Evolutionary conservation across 2,329 filamentous ascomycete genomes (phyloP), one percentile per base, ranked within the genome.

Genomic region (Claviceps fusiformis): DNA sequence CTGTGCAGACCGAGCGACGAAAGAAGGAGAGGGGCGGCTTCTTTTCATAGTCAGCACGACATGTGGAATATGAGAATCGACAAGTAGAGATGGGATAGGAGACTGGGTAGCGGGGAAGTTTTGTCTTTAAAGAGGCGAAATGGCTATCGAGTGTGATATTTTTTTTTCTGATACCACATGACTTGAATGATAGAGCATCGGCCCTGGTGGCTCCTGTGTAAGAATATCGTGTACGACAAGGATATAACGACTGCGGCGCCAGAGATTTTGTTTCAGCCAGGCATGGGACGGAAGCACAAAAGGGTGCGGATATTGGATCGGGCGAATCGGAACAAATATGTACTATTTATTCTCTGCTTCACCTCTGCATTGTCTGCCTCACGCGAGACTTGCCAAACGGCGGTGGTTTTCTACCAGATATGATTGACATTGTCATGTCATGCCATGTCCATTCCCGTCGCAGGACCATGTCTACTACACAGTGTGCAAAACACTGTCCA

Each of bases 11-110:
- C 10, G 59, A 62, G 50, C 41, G 55, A 43, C 57, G 62, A 19
- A 61, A 53, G 35, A 62, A 64, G 44, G 62, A 62, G 19, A 59
- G 44, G 15, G 56, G 59, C 2, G 55, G 51, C 31, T 48, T 63
- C 13, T 62, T 59, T 11, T 41, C 43, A 27, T 55, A 35, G 49
- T 4, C 27, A 2, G 8, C 19, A 5, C 8, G 41, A 19, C 2
- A 15, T n/a, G 50, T 9, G 19, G 19, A 39, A 27, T n/a, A 45
- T 5, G 15, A 19, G 10, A 17, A 45, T 3, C 10, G 3, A 31
- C 5, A 9, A 1, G 0, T 44, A 8, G 24, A 19, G 3, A 29
- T 1, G 27, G 17, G 17, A n/a, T 5, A 29, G 2, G 17, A 1
- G 37, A 52, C 5, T 9, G 15, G n/a, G 6, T 27, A 13, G 17